Evolutionary conservation across 148 eudicot species (phyloP), one percentile per base, ranked within the genome.

Genomic region (Chenopodium formosanum): DNA sequence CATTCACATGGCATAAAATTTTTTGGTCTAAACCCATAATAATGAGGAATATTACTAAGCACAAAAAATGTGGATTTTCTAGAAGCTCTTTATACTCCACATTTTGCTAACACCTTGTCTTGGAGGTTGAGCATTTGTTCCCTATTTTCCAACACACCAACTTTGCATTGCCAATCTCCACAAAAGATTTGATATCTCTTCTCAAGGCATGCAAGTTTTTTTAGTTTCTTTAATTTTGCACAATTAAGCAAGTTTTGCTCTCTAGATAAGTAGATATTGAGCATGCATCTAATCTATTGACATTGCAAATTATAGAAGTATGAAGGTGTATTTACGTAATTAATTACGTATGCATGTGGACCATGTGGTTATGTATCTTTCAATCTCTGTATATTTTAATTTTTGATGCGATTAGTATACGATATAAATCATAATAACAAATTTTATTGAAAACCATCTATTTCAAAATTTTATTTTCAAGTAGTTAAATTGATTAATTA

Each of bases 61-160:
- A 68, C 73, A 48, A 68, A 48, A 67, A 2, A 52, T 50, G 53
- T 17, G 40, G 14, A 29, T 50, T 8, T 11, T 70, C n/a, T 53
- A 56, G 20, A 79, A 60, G 75, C 34, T 71, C 68, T 79, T 79
- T 6, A 32, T 53, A 70, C 75, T 70, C 50, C 52, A 34, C 47
- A 13, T 79, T 70, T 68, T 52, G 50, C 75, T 70, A 78, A 78
- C 58, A 17, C 74, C 14, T 78, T 68, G 20, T 48, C 58, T 72
- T 14, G 60, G 12, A 53, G n/a, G 23, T 69, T 79, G 76, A 32
- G 74, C 76, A 56, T 12, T 53, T 79, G 67, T 70, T 77, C 29
- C 76, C 53, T 37, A 7, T 13, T 27, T 27, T 37, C 68, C 71
- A 34, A 77, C 75, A 53, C 69, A 14, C 52, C 20, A 79, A 29